phyloP scores from a whole-genome alignment of 1,139 yeast species.

The Blastobotrys proliferans region DNA sequence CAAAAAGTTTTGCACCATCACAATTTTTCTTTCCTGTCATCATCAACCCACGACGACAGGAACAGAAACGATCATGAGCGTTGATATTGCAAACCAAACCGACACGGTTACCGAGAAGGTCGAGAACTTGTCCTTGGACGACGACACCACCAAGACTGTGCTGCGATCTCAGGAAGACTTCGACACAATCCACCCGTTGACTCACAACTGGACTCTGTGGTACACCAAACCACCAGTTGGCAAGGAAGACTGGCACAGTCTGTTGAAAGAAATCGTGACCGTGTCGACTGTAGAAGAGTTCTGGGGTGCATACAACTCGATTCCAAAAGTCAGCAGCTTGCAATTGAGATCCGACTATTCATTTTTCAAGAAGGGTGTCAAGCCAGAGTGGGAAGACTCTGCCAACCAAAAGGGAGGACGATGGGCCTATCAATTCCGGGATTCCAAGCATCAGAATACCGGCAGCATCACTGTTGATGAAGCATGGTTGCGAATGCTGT shows the following conservation, averaged over 20 bases:
- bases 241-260: conserved; percentile 88
- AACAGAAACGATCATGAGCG: conserved; percentile 2
- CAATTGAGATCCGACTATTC: conserved; percentile 94
- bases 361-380: conserved; percentile 87
- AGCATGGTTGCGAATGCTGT: conserved; percentile 86
- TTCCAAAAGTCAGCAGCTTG: conserved; percentile 87
- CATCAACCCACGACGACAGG: not conserved
- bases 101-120: conserved; percentile 27
- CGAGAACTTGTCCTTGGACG: conserved; percentile 21
- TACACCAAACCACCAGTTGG: conserved; percentile 76
- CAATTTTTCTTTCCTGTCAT: conserved; percentile 2
- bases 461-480: conserved; percentile 47
- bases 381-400: conserved; percentile 98
- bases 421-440: conserved; percentile 80
- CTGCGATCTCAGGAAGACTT: conserved; percentile 67
- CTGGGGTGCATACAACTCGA: conserved; percentile 96
- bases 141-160: conserved; percentile 43
- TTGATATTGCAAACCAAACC: conserved; percentile 3
- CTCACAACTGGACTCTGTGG: conserved; percentile 96
- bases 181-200: conserved; percentile 83
- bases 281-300: conserved; percentile 94
- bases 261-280: conserved; percentile 88
- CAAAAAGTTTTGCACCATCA: not conserved
- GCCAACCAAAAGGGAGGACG: conserved; percentile 89
- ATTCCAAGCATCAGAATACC: conserved; percentile 32